Conservation (phyloP, 805 yeast species). For the Candida nitratophila region DNA sequence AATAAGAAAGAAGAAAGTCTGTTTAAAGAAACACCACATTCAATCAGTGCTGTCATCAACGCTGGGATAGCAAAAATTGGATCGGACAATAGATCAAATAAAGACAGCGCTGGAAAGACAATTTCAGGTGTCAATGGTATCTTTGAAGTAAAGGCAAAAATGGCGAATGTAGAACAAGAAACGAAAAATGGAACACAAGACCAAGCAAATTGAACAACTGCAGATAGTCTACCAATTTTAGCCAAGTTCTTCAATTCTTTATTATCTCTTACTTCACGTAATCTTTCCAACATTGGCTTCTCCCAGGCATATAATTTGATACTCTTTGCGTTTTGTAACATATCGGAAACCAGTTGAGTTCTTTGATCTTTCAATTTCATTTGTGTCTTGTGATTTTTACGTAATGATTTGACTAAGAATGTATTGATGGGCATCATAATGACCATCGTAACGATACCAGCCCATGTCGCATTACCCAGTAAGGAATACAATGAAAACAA, state of each 20-base stretch:
- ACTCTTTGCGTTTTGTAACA: conserved; percentile 52
- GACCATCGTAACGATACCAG: conserved; percentile 46
- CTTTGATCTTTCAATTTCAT: conserved; percentile 60
- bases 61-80: conserved; percentile 57
- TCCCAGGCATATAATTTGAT: conserved; percentile 71
- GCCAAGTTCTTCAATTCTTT: conserved; percentile 46
- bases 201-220: conserved; percentile 51
- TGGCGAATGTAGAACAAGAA: conserved; percentile 51
- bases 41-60: conserved; percentile 48
- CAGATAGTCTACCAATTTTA: conserved; percentile 41
- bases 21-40: conserved; percentile 49
- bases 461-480: conserved; percentile 51
- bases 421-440: conserved; percentile 56
- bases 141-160: conserved; percentile 38
- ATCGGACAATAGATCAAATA: conserved; percentile 49
- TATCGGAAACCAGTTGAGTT: conserved; percentile 51
- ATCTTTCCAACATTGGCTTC: conserved; percentile 47
- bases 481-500: conserved; percentile 46
- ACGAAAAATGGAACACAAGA: conserved; percentile 58
- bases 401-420: conserved; percentile 35
- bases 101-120: conserved; percentile 60
- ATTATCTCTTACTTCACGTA: conserved; percentile 48
- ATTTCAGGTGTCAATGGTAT: conserved; percentile 58
- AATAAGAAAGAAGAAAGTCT: conserved; percentile 45
- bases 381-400: conserved; percentile 42